Conservation (phyloP, 345 rosid species). For the Raphanus raphanistrum region DNA sequence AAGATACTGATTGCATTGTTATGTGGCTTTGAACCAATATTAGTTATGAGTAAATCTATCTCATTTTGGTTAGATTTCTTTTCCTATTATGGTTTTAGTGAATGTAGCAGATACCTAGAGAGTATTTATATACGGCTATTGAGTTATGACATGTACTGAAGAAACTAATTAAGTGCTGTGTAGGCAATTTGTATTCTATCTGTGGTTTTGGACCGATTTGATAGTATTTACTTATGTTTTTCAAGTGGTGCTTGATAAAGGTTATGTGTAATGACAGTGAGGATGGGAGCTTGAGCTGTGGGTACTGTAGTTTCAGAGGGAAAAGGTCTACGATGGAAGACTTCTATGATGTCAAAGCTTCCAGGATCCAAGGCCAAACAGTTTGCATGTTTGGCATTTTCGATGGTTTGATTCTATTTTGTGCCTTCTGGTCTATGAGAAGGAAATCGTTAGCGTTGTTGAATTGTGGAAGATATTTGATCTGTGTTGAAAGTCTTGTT, state of each 20-base stretch:
- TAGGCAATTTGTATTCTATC: background rate
- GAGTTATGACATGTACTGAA: background rate
- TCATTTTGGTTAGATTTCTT: no score
- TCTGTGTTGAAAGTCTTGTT: conserved; percentile 3
- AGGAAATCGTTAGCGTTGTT: background rate
- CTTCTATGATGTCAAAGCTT: conserved; percentile 73
- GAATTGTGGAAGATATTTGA: background rate
- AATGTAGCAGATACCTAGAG: background rate
- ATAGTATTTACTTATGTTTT: background rate
- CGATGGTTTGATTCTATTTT: conserved; percentile 67
- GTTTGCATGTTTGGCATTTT: conserved; percentile 96
- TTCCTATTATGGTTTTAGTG: background rate
- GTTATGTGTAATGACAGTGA: conserved; percentile 58
- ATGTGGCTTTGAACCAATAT: no score
- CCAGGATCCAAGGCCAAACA: conserved; percentile 65
- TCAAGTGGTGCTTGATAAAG: background rate
- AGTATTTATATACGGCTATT: background rate
- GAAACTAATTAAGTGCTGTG: background rate
- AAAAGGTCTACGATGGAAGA: conserved; percentile 97
- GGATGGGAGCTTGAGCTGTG: conserved; percentile 87
- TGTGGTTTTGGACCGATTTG: background rate
- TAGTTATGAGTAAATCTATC: no score
- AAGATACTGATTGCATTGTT: no score
- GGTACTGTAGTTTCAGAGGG: conserved; percentile 92
- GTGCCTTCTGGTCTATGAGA: background rate